These are phyloP conservation scores for Phytophthora tentaculata DNA, from an alignment of 352 stramenopile genomes.

Conservation along the genomic window DNA sequence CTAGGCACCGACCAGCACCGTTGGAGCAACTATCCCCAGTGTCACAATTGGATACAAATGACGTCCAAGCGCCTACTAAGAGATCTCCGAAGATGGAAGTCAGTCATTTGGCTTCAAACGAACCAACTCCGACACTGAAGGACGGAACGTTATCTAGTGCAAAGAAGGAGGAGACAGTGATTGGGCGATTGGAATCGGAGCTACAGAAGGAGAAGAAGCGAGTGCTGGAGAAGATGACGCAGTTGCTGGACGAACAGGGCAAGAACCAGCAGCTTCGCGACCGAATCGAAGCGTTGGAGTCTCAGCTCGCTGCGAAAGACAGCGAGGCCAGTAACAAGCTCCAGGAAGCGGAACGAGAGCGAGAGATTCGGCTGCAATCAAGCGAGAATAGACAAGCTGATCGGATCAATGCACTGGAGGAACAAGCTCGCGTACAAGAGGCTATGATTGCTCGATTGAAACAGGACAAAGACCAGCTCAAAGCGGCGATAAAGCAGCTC, in stretches of 20 bases:
- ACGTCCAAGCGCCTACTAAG: constrained; percentile 14
- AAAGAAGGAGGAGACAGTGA: constrained; percentile 12
- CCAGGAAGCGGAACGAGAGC: constrained; percentile 16
- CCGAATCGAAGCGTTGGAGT: constrained; percentile 46
- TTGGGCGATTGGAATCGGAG: constrained; percentile 44
- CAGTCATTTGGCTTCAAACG: constrained; percentile 29
- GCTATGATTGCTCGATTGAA: constrained; percentile 39
- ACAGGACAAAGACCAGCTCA: constrained; percentile 44
- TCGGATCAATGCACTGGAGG: constrained; percentile 33
- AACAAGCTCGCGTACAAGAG: constrained; percentile 45
- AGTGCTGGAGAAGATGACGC: constrained; percentile 72
- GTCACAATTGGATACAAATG: constrained; percentile 7
- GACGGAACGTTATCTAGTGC: constrained; percentile 5
- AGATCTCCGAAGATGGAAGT: constrained; percentile 39
- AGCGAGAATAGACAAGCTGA: constrained; percentile 37
- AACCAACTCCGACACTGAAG: too few relatives aligned
- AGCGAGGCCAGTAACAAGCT: constrained; percentile 28
- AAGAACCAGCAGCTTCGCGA: constrained; percentile 66
- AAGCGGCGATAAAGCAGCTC: constrained; percentile 36
- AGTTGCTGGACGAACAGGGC: constrained; percentile 67
- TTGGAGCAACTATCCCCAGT: constrained; percentile 17
- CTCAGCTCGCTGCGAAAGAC: constrained; percentile 41
- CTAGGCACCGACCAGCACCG: constrained; percentile 10
- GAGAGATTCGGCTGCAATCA: constrained; percentile 27
- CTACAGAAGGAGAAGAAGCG: constrained; percentile 76